Conservation (phyloP, 2,329 filamentous ascomycete species). For the Cadophora gregata region DNA sequence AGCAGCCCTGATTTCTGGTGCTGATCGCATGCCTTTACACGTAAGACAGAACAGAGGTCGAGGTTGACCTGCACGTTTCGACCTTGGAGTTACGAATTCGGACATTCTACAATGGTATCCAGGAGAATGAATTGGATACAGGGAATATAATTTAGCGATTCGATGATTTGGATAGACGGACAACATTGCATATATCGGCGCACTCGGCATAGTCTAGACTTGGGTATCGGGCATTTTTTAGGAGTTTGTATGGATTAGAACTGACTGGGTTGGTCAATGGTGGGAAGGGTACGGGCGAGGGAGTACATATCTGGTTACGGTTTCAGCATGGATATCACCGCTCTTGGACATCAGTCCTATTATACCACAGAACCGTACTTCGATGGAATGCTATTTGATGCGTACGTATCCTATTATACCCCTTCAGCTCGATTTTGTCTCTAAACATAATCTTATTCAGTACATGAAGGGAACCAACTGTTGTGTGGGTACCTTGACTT, state of each 20-base stretch:
- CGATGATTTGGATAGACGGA: constrained; percentile 5
- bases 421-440: background rate
- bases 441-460: too few relatives aligned
- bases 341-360: constrained; percentile 5
- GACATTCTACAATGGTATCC: background rate
- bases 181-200: constrained; percentile 9
- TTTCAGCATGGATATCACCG: constrained; percentile 3
- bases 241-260: background rate
- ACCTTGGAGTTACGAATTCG: too few relatives aligned
- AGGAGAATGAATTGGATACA: too few relatives aligned
- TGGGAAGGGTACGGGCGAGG: background rate
- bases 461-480: too few relatives aligned
- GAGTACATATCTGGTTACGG: background rate
- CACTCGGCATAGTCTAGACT: background rate
- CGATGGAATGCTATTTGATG: constrained; percentile 6
- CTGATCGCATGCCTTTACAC: constrained; percentile 39
- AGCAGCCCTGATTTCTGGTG: constrained; percentile 27
- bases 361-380: background rate
- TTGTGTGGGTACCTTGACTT: too few relatives aligned
- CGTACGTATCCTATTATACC: background rate
- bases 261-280: background rate
- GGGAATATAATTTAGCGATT: constrained; percentile 3
- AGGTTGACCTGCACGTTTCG: constrained; percentile 20
- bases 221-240: background rate
- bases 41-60: constrained; percentile 39